These are phyloP conservation scores for Biscutella laevigata DNA, from an alignment of 441 rosid genomes.

Conservation along the genomic window DNA sequence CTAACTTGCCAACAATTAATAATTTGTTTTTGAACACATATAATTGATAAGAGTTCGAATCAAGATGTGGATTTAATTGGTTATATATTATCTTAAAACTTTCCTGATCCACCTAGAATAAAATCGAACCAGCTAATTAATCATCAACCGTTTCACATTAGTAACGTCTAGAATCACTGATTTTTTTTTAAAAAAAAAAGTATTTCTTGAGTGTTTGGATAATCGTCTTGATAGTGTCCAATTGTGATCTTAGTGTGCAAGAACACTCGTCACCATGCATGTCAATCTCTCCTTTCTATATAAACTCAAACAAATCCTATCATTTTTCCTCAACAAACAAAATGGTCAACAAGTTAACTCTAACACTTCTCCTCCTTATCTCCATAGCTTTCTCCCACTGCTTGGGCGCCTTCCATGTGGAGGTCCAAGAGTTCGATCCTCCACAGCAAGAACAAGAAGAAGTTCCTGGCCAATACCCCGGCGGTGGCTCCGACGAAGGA, in stretches of 20 bases:
- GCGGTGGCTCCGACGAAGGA: constrained; percentile 12
- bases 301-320: not conserved
- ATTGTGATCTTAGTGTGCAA: not conserved
- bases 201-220: constrained; percentile 1
- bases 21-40: too few species aligned
- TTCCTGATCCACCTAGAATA: not conserved
- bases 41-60: not conserved
- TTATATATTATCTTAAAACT: not conserved
- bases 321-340: not conserved
- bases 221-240: not conserved
- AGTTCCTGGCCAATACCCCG: not conserved
- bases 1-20: too few species aligned
- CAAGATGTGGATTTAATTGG: not conserved
- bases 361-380: constrained; percentile 21
- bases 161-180: not conserved
- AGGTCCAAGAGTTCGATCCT: constrained; percentile 16
- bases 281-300: constrained; percentile 19
- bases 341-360: constrained; percentile 12
- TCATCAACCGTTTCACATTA: not conserved
- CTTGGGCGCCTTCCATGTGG: constrained; percentile 16
- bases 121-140: not conserved
- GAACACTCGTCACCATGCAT: constrained; percentile 52
- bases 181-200: too few species aligned
- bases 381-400: constrained; percentile 19
- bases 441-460: constrained; percentile 6